Evolutionary conservation across 78 protist species (phyloP), one percentile per base, ranked within the genome.

Genomic region (Cavenderia fasciculata): DNA sequence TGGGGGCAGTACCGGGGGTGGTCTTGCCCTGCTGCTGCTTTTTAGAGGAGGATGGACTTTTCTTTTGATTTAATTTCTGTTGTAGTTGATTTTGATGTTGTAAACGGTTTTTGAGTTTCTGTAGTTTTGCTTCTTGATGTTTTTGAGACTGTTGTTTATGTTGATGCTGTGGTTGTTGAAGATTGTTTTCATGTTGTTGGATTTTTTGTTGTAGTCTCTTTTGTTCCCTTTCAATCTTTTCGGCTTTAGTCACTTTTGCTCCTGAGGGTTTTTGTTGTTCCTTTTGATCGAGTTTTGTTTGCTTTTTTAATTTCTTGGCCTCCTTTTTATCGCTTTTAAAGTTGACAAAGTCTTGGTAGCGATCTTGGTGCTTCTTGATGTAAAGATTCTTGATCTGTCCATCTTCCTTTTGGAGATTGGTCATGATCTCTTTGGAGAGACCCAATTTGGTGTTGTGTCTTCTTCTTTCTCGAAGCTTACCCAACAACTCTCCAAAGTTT

Each of bases 11-110:
- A 33, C 27, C 10, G 44, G 0, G 40, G n/a, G 21, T 14, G 14
- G n/a, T 21, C 57, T 77, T 49, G n/a, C 14, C 34, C 63, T 6
- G 16, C 82, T 44, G 25, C 16, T 62, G 59, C 41, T 62, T 46
- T 14, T 23, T 59, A 16, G 11, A 21, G 23, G 68, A 77, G 29
- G 29, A 1, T 14, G 21, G 65, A 34, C 2, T 36, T 23, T 62
- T 47, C 47, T 63, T 23, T 77, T 74, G 68, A 44, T 59, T 56
- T 18, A 19, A 6, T 34, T 56, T 57, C 23, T 4, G 85, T 57
- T 34, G 54, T 31, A 25, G 72, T 44, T 75, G 86, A 0, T 59
- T 38, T 61, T 41, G 66, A 11, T 63, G 86, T 47, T 57, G 54
- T 59, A 40, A 43, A 34, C 12, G 12, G 52, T 47, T 47, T 47